Evolutionary conservation across 192 early-diverging fungal species (phyloP).

Genomic region (Obelidium mucronatum): DNA sequence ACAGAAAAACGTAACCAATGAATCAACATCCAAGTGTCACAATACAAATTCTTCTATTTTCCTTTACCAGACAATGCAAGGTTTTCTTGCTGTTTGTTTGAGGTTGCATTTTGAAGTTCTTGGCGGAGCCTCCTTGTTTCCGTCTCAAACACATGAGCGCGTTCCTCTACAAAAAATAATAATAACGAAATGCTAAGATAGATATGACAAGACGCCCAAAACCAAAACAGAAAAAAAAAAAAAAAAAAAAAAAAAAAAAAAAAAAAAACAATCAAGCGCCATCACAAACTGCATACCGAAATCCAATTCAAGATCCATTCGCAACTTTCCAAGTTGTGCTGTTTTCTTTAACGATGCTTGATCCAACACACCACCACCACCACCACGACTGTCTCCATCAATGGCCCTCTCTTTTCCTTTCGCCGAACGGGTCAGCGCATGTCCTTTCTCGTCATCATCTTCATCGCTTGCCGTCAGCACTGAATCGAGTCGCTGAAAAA

Average conservation of each 20-base stretch:
- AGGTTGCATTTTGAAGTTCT: neutral
- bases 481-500: neutral
- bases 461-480: neutral
- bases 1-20: neutral
- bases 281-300: too few relatives aligned
- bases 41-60: too few relatives aligned
- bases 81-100: constrained; percentile 5
- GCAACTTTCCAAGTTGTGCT: neutral
- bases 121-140: constrained; percentile 27
- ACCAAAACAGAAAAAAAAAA: neutral
- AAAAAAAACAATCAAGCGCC: too few relatives aligned
- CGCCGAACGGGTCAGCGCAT: too few relatives aligned
- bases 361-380: neutral
- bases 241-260: neutral
- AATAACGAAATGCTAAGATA: too few relatives aligned
- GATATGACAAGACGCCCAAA: too few relatives aligned
- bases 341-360: too few relatives aligned
- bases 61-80: neutral
- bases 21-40: too few relatives aligned
- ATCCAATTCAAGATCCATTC: neutral
- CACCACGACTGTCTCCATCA: neutral
- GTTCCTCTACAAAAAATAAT: constrained; percentile 21
- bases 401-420: neutral
- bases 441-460: neutral
- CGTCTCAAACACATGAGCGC: constrained; percentile 36